These are phyloP conservation scores for Cryptosporidium ryanae DNA, from an alignment of 169 alveolate species.

Conservation along the genomic window DNA sequence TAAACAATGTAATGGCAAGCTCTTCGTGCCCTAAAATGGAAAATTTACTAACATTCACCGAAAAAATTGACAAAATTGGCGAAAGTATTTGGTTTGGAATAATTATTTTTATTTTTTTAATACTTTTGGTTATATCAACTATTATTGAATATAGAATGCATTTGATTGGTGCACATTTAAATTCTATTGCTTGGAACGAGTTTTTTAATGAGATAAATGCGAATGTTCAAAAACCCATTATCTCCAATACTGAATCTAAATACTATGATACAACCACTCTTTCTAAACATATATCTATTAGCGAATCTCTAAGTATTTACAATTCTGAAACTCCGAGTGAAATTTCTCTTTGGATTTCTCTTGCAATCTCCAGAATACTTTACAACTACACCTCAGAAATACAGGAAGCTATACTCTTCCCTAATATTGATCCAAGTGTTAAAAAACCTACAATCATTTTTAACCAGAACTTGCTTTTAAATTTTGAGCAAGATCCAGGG, in stretches of 20 bases:
- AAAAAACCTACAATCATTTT: conserved; percentile 10
- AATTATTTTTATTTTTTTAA: conserved; percentile 1
- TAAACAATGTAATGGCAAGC: conserved; percentile 61
- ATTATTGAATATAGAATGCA: conserved; percentile 14
- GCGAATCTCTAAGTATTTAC: conserved; percentile 2
- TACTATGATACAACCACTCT: neutral
- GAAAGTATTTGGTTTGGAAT: conserved; percentile 66
- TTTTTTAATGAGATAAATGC: conserved; percentile 13
- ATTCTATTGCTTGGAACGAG: conserved; percentile 41
- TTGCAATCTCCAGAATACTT: conserved; percentile 4
- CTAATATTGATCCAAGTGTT: neutral
- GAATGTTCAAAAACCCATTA: conserved; percentile 44
- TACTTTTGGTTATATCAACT: conserved; percentile 5
- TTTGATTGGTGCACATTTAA: neutral
- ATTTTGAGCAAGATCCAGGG: neutral
- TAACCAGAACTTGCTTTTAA: conserved; percentile 36
- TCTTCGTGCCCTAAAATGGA: conserved; percentile 66
- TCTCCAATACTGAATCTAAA: neutral
- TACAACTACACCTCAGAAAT: conserved; percentile 18
- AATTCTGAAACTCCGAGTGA: conserved; percentile 24
- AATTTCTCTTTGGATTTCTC: conserved; percentile 53
- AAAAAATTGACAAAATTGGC: conserved; percentile 30
- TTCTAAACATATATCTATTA: neutral
- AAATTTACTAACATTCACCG: conserved; percentile 62
- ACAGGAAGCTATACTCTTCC: conserved; percentile 26